phyloP scores from a whole-genome alignment of 2,329 filamentous ascomycete species.

The Ampelomyces quisqualis region DNA sequence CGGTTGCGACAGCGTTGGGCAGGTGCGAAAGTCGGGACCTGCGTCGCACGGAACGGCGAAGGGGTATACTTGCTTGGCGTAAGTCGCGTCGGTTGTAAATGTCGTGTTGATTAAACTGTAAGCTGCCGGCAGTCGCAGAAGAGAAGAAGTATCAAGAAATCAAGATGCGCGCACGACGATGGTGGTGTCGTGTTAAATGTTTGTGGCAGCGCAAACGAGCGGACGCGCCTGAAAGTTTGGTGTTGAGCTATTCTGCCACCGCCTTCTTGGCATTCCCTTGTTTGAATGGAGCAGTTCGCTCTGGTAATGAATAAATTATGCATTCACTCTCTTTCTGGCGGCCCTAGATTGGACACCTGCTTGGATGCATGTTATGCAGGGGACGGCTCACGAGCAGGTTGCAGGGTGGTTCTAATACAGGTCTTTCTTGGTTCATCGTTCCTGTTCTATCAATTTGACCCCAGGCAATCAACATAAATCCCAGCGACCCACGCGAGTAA shows the following conservation, averaged over 20 bases:
- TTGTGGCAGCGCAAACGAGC: slow-evolving; percentile 10
- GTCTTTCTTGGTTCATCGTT: slow-evolving; percentile 27
- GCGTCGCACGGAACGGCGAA: neutral
- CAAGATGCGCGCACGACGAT: slow-evolving; percentile 13
- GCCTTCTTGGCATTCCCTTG: slow-evolving; percentile 19
- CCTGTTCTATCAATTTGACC: slow-evolving; percentile 24
- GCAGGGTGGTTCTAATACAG: slow-evolving; percentile 19
- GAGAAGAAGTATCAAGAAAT: slow-evolving; percentile 8
- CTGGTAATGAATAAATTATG: neutral
- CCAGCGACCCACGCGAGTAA: slow-evolving; percentile 11
- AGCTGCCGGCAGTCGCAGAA: slow-evolving; percentile 34
- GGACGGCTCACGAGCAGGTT: neutral
- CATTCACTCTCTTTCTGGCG: slow-evolving; percentile 3
- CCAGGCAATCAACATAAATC: slow-evolving; percentile 11
- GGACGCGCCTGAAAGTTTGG: too few species aligned
- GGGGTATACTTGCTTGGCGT: neutral
- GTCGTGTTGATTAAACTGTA: slow-evolving; percentile 13
- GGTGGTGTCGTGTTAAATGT: slow-evolving; percentile 22
- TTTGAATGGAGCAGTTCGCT: neutral
- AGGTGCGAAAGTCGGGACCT: too few species aligned
- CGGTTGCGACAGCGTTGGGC: neutral
- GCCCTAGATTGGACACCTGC: too few species aligned
- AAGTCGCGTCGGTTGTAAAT: slow-evolving; percentile 4
- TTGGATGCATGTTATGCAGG: neutral
- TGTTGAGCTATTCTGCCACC: neutral